Evolutionary conservation across 2,329 filamentous ascomycete species (phyloP), one percentile per base, ranked within the genome.

Genomic region (Colletotrichum sp.): DNA sequence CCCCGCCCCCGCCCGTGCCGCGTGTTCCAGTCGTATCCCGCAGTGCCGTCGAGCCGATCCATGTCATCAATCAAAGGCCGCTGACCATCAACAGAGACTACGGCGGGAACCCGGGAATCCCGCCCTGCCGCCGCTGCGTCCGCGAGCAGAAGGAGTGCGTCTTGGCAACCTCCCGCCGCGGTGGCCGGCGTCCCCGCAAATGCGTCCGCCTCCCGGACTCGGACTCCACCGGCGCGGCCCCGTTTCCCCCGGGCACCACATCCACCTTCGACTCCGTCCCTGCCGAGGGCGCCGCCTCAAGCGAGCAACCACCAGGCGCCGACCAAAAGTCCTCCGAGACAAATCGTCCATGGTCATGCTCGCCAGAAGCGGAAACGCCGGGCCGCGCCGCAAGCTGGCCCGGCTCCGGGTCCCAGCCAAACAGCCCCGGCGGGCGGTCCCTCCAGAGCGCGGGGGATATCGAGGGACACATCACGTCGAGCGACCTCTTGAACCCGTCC

Each of bases 401-500:
- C 65, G 72, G 62, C 7, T 44, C 59, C n/a, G 70, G 63, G 24
- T 65, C 76, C 36, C 72, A 77, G 76, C 71, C 75, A 44, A 32
- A 73, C 62, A 79, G 73, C 36, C 77, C 66, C 77, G 76, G 78
- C 59, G 76, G 66, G 60, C 69, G 49, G 26, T 76, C 73, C 5
- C 73, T 76, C 18, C 66, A 76, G 59, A 76, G 73, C 57, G 52
- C 73, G 6, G 73, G 73, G 13, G 74, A 80, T 65, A 82, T 87
- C 7, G 84, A 86, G 55, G 85, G 85, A 32, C 84, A 84, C 59
- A 86, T 87, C 72, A 84, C 84, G 2, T 84, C 85, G 0, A 83
- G 83, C 0, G 85, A 87, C 75, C 80, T 87, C 2, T 78, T 87
- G 39, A 86, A 86, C 21, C 86, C 85, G 3, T 87, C 86, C 2